Evolutionary conservation across 495 filamentous ascomycete genomes (phyloP), one percentile per base, ranked within the genome.

Genomic region (Penicillium cinerascens): DNA sequence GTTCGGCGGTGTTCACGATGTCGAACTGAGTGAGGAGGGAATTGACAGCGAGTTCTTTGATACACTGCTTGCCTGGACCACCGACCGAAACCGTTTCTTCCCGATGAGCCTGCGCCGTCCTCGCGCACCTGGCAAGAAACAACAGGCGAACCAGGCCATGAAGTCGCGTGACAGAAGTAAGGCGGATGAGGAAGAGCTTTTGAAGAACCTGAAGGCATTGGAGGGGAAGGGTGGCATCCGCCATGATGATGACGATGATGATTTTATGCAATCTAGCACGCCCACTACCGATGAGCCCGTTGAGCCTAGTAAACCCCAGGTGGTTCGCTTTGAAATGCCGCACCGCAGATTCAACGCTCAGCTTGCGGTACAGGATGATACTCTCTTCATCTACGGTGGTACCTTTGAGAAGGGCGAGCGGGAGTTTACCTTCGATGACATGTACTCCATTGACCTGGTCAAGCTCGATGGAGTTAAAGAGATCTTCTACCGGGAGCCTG

Each of bases 41-140:
- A 92, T 98, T 36, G 91, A 97, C 16, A 93, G 88, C 61, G 89
- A 96, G 61, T 98, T 98, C 70, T 97, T 97, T 66, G 89, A 96
- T 61, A 77, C 80, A 27, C 66, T 97, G 17, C 92, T 84, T 60
- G 88, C 89, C 17, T 97, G 91, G 89, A 96, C 91, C 55, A 86
- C 92, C 20, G 93, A 98, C 54, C 80, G 91, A 37, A 98, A 98
- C 55, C 80, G 93, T 9, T 98, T 93, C 69, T 96, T 97, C 68
- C 87, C 84, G 8, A 71, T 97, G 42, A 72, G 70, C n/a, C 71
- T 97, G 39, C 78, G 91, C 36, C 87, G 88, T 54, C 81, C 90
- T 17, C 79, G 83, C 42, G 70, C 73, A 8, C 65, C 72, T 8
- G 76, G 70, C 33, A 86, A 88, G 67, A 86, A 86, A 64, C 69